Base-by-base conservation (phyloP, 2,329 filamentous ascomycete species). In the Alternaria sp. region DNA sequence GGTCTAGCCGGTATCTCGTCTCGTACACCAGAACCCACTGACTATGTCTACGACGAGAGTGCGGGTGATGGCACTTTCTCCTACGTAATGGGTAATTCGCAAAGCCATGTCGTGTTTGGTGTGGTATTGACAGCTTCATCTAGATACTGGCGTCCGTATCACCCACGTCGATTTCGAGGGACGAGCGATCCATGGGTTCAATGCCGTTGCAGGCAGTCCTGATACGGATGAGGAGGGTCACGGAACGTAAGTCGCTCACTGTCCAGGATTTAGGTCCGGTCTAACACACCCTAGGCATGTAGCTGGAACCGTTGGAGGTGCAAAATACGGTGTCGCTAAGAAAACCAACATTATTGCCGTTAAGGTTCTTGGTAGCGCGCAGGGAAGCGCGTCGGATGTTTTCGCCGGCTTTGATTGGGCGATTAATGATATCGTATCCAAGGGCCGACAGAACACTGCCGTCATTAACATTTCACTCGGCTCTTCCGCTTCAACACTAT, bases 71-170 rank as follows among this genome's bases (percentile, higher is more conserved):
- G 67, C 27, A 74, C 67, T 0, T 76, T 66, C 57, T 69, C 66
- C 18, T 91, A 87, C 72, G 79, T 91, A 18, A 82, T 91, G n/a
- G 57, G 57, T 60, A 51, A 51, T 46, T 16, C 9, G 20, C 0
- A 16, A 7, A 0, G 14, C 3, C 8, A 2, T 11, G 9, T 6
- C 14, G 30, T 25, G 16, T 22, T 5, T 28, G n/a, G 40, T 10
- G 8, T 5, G 8, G 6, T 22, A 34, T n/a, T 59, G 11, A 59
- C 22, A 36, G 28, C 14, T 27, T 32, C 18, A 5, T 45, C 7
- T 25, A 60, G 89, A 91, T 75, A 90, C 88, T 3, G 89, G 89
- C 63, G 85, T 91, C 73, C 78, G 80, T 44, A 76, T 77, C 32
- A 84, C 81, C 2, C 89, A 91, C 76, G 30, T 50, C 1, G 76